Evolutionary conservation across 495 filamentous ascomycete species (phyloP), one percentile per base, ranked within the genome.

Genomic region (Trichocladium uniseriatum): DNA sequence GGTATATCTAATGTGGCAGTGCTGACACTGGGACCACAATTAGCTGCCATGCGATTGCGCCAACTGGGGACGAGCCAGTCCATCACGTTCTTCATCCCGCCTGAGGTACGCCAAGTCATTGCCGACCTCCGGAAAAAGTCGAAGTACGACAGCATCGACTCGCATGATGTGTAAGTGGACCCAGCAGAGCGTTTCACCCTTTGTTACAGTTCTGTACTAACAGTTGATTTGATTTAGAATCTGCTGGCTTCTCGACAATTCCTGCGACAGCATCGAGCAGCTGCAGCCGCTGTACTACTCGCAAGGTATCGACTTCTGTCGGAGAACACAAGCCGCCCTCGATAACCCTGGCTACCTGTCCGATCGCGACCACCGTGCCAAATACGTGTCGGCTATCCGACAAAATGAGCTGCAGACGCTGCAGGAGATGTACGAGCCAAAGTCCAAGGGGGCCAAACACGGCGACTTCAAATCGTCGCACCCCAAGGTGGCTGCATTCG

Each of bases 241-340:
- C 6, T 48, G 54, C 29, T 84, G 81, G 81, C 68, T 81, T 5
- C 63, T 86, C 0, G 69, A 80, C 42, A 77, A 82, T 41, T 81
- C 80, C 0, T 84, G 81, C 54, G 63, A 57, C 16, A 68, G 55
- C 10, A 79, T 74, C 28, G 71, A 78, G 47, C 74, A 81, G 18
- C 43, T 81, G 0, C 73, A 76, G 38, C 66, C 74, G 0, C 64
- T 84, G 0, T 82, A 77, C 39, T 68, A 71, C 29, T 67, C 77
- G 0, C 79, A 83, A 54, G 81, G 78, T 0, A 58, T 61, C 8
- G 75, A 81, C 48, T 83, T 78, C 51, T 79, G 77, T 45, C 62
- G 61, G 3, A 65, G 70, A 2, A 64, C 63, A 0, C 59, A 69
- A 18, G 53, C 64, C 1, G 53, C 54, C 4, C 52, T 56, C 37